Percentiles rank a stretch among this genome's conserved stretches.
Evolutionary conservation across 2,329 filamentous ascomycete species (phyloP).

Genomic region (Pseudogymnoascus destructans): DNA sequence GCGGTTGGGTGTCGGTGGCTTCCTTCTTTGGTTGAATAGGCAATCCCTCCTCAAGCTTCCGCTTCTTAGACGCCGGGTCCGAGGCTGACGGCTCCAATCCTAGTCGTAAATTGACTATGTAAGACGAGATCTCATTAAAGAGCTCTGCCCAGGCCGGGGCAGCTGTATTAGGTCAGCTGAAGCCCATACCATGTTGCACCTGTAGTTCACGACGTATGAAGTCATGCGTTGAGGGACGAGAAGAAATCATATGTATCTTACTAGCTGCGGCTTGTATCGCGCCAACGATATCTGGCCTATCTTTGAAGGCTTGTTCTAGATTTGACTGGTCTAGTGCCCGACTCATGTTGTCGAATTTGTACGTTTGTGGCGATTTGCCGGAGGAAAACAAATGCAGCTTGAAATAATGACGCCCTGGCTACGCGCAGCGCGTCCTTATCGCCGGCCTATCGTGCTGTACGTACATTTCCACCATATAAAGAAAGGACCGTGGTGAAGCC

Average conservation of each 20-base stretch:
- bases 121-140: conserved; percentile 26
- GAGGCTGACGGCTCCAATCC: conserved; percentile 13
- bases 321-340: conserved; percentile 21
- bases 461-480: neutral
- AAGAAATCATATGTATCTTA: conserved; percentile 17
- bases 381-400: neutral
- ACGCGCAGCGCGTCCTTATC: conserved; percentile 8
- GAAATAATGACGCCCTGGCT: conserved; percentile 6
- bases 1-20: conserved; percentile 13
- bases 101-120: conserved; percentile 17
- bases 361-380: conserved; percentile 2
- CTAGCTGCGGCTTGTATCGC: conserved; percentile 24
- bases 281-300: conserved; percentile 22
- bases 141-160: conserved; percentile 20
- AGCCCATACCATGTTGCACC: neutral
- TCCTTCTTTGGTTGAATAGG: conserved; percentile 12
- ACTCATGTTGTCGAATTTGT: conserved; percentile 17
- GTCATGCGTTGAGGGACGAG: conserved; percentile 17
- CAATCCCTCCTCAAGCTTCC: conserved; percentile 22
- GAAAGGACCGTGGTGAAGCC: neutral
- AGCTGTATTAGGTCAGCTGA: conserved; percentile 10
- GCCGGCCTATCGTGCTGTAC: neutral
- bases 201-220: neutral
- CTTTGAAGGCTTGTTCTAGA: conserved; percentile 23
- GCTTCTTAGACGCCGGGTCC: conserved; percentile 24